A percentile compares a stretch with the other conserved stretches of the same genome.
phyloP scores from a whole-genome alignment of 148 eudicot species.

The Silene conica region DNA sequence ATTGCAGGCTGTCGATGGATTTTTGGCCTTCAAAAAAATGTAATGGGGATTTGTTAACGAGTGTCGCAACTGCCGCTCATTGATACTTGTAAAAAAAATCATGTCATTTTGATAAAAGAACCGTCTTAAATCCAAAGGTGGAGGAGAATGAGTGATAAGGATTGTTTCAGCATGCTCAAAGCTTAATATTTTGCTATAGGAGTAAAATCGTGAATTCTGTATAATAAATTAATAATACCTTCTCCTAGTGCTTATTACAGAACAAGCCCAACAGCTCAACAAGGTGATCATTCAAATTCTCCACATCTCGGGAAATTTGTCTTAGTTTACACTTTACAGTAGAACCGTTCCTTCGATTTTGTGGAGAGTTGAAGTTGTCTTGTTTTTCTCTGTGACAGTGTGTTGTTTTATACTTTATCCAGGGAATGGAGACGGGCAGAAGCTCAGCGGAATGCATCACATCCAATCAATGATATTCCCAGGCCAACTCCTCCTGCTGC shows the following conservation, averaged over 20 bases:
- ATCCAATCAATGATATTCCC: constrained; percentile 51
- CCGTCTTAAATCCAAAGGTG: too few species aligned
- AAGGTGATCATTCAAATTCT: background rate
- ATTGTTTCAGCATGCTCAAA: too few species aligned
- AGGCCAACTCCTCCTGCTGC: constrained; percentile 58
- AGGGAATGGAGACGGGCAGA: constrained; percentile 92
- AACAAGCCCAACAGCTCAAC: too few species aligned
- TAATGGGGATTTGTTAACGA: background rate
- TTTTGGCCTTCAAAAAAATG: background rate
- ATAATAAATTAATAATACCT: too few species aligned
- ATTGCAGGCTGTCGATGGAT: background rate
- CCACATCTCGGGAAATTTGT: too few species aligned
- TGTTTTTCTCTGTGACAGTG: constrained; percentile 14
- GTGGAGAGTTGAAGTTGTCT: background rate
- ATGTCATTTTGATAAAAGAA: too few species aligned
- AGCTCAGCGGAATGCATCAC: constrained; percentile 44
- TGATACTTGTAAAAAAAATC: too few species aligned
- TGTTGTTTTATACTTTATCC: constrained; percentile 11
- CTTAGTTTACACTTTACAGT: too few species aligned
- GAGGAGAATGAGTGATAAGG: too few species aligned
- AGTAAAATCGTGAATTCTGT: background rate
- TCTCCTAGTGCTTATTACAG: background rate
- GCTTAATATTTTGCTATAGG: too few species aligned
- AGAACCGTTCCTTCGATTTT: background rate
- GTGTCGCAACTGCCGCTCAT: too few species aligned